Evolutionary conservation across 441 rosid genomes (phyloP).

Genomic region (Arabidopsis hybrid): DNA sequence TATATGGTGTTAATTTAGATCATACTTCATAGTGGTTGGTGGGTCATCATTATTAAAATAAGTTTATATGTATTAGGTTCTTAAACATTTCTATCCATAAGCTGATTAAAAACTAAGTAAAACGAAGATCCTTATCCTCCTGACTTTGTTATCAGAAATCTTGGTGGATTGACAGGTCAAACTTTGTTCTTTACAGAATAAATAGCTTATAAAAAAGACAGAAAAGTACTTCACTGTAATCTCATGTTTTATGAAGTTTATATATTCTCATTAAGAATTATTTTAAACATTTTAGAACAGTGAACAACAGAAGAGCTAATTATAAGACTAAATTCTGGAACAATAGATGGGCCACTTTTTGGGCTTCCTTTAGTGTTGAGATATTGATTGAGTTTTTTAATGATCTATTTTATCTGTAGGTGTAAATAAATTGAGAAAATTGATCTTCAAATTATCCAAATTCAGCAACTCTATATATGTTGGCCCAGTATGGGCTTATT

Average conservation of each 20-base stretch:
- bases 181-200: conserved; percentile 38
- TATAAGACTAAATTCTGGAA: neutral
- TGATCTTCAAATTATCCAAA: neutral
- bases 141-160: conserved; percentile 33
- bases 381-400: neutral
- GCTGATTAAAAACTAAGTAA: conserved; percentile 6
- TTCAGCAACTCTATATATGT: conserved; percentile 14
- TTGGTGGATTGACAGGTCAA: conserved; percentile 48
- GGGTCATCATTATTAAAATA: conserved; percentile 3
- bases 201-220: conserved; percentile 1
- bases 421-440: neutral
- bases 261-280: neutral
- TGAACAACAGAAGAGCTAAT: neutral
- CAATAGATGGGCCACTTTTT: neutral
- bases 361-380: conserved; percentile 1
- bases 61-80: neutral
- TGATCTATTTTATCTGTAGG: neutral
- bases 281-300: neutral
- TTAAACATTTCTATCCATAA: neutral
- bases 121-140: conserved; percentile 35
- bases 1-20: conserved; percentile 15
- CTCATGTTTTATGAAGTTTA: conserved; percentile 19
- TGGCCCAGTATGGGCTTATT: conserved; percentile 21
- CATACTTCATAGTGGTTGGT: conserved; percentile 28
- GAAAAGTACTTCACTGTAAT: conserved; percentile 14